These are phyloP conservation scores for Pharus latifolius DNA, from an alignment of 176 grass and related monocot genomes.

Conservation along the genomic window DNA sequence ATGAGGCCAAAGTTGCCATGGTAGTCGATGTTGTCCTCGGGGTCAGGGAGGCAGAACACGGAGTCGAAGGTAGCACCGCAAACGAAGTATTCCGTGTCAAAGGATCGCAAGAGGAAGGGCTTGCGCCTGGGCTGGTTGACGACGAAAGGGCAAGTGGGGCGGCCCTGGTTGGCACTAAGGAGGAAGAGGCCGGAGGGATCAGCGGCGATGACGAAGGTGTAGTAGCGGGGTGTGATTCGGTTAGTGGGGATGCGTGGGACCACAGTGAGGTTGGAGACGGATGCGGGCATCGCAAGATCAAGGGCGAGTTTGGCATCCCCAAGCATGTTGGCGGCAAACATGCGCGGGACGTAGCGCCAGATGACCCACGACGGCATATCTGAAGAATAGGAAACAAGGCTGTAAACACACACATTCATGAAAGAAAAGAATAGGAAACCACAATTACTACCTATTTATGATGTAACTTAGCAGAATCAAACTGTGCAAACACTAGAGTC, in stretches of 20 bases:
- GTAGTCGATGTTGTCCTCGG: too few species aligned
- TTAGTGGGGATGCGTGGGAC: not conserved
- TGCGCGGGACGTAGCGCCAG: too few species aligned
- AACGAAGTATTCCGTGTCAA: not conserved
- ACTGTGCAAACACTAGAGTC: too few species aligned
- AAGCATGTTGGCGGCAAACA: not conserved
- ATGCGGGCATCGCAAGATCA: not conserved
- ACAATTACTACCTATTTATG: too few species aligned
- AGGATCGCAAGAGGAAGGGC: not conserved
- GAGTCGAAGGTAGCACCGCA: not conserved
- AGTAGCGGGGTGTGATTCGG: too few species aligned
- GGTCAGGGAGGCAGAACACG: too few species aligned
- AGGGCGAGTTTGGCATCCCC: not conserved
- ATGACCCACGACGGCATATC: too few species aligned
- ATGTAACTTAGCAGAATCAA: too few species aligned
- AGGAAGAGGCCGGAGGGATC: not conserved
- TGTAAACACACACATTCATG: too few species aligned
- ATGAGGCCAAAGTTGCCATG: not conserved
- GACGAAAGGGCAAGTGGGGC: accelerated
- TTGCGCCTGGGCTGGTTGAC: too few species aligned
- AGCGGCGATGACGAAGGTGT: not conserved
- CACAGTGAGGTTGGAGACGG: not conserved
- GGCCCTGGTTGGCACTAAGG: not conserved
- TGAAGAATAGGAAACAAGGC: too few species aligned
- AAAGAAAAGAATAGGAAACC: too few species aligned